Base-by-base conservation (phyloP, 306 rosid species). In the Myrica gale region DNA sequence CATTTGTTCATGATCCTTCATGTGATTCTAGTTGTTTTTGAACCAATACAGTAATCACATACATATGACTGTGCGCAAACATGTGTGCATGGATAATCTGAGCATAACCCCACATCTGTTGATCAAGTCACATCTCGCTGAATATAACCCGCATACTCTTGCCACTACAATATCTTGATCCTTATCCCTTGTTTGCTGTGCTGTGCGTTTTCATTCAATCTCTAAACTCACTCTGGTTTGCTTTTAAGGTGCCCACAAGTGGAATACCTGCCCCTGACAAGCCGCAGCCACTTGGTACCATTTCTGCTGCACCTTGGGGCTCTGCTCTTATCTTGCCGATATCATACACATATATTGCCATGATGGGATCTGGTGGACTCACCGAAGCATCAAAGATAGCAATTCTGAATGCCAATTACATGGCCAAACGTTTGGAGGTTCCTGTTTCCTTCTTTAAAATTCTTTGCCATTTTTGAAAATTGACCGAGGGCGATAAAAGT, bases 231-330 rank as follows among this genome's bases (percentile, higher is more conserved):
- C n/a, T 43, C 16, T 42, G 70, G 4, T 42, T 65, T 42, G n/a
- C 70, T 66, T 66, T 26, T 66, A 66, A 95, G 99, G 44, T 95
- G 46, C 67, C 98, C 65, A 96, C 99, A 1, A 93, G 98, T 66
- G 99, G 99, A 80, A 86, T 96, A 69, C 99, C 99, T 79, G 90
- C 91, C 43, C 92, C 98, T 0, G 93, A 88, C 44, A 79, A 87
- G 26, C 45, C 87, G 76, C 91, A 92, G 76, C 99, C 99, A 73
- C 96, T 96, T 17, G 99, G 99, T 61, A 79, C 94, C 73, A 96
- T 96, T 80, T 82, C 99, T 61, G 98, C 99, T 78, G 99, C 99
- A 61, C 99, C 99, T 73, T 96, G 99, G 99, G 99, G 99, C 15
- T 96, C 99, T 63, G 99, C 99, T 65, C 99, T 96, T 76, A 96